These are phyloP conservation scores for Panus rudis DNA, from an alignment of 768 basidiomycete genomes.

Conservation along the genomic window DNA sequence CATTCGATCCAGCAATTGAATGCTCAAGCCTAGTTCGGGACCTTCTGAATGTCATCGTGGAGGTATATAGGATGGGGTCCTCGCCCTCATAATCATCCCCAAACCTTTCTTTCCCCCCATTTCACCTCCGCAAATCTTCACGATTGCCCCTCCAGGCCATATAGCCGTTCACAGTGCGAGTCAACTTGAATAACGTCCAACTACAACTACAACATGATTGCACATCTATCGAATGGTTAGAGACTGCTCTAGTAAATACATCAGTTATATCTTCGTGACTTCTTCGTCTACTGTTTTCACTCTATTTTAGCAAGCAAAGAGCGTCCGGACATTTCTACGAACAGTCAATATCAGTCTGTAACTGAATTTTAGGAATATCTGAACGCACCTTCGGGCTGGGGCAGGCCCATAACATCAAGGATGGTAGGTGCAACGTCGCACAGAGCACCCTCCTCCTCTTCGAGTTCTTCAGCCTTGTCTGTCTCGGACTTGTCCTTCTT, in stretches of 20 bases:
- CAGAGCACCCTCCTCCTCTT: constrained; percentile 62
- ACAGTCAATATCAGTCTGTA: constrained; percentile 3
- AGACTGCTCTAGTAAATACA: background rate
- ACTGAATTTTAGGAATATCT: background rate
- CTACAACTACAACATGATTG: background rate
- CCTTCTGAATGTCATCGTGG: too few species aligned
- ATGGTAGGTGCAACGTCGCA: constrained; percentile 91
- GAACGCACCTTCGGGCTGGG: constrained; percentile 59
- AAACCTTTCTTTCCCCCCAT: too few species aligned
- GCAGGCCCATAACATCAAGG: constrained; percentile 67
- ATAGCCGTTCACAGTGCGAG: too few species aligned
- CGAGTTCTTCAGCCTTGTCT: constrained; percentile 12
- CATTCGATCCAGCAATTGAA: too few species aligned
- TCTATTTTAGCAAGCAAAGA: constrained; percentile 22
- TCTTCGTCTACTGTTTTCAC: constrained; percentile 6
- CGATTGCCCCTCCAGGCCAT: too few species aligned
- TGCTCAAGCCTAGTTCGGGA: too few species aligned
- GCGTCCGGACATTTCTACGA: constrained; percentile 24
- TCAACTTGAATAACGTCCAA: too few species aligned
- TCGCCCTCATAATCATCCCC: too few species aligned
- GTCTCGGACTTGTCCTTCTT: constrained; percentile 38
- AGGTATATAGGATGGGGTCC: too few species aligned
- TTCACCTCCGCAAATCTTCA: too few species aligned
- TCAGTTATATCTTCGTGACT: constrained; percentile 4
- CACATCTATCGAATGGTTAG: constrained; percentile 2